Evolutionary conservation across 441 rosid species (phyloP).

Genomic region (Eruca vesicaria): DNA sequence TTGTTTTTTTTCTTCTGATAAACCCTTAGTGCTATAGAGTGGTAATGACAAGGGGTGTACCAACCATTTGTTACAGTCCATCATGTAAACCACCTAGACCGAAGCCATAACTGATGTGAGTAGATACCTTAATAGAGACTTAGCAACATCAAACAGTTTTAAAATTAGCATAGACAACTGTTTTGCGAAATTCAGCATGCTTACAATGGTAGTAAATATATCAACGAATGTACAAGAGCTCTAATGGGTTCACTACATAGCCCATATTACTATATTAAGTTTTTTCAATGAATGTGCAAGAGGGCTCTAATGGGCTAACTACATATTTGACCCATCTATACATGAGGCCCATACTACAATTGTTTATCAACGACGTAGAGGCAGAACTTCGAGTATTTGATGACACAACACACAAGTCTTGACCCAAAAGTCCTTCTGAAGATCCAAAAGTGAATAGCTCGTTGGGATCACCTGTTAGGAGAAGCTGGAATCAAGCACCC

Average conservation of each 20-base stretch:
- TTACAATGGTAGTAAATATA: too few relatives aligned
- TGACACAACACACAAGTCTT: background rate
- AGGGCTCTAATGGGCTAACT: too few relatives aligned
- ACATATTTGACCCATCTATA: background rate
- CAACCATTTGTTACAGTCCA: too few relatives aligned
- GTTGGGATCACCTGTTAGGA: slow-evolving; percentile 60
- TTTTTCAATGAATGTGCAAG: too few relatives aligned
- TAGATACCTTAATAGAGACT: background rate
- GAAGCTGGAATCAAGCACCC: background rate
- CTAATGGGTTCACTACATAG: background rate
- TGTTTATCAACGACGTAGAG: background rate
- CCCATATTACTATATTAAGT: too few relatives aligned
- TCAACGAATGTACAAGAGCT: too few relatives aligned
- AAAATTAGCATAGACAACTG: background rate
- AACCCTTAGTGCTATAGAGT: too few relatives aligned
- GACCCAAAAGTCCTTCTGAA: slow-evolving; percentile 26
- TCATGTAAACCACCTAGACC: too few relatives aligned
- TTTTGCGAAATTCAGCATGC: background rate
- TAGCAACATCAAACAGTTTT: background rate
- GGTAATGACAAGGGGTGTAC: too few relatives aligned
- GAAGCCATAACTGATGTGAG: too few relatives aligned
- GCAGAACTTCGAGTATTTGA: background rate
- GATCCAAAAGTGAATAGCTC: slow-evolving; percentile 74
- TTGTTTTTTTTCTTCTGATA: too few relatives aligned
- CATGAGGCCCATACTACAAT: background rate